Percentiles rank a stretch among this genome's conserved stretches.
phyloP scores from a whole-genome alignment of 2,329 filamentous ascomycete species.

The Diplodia seriata region DNA sequence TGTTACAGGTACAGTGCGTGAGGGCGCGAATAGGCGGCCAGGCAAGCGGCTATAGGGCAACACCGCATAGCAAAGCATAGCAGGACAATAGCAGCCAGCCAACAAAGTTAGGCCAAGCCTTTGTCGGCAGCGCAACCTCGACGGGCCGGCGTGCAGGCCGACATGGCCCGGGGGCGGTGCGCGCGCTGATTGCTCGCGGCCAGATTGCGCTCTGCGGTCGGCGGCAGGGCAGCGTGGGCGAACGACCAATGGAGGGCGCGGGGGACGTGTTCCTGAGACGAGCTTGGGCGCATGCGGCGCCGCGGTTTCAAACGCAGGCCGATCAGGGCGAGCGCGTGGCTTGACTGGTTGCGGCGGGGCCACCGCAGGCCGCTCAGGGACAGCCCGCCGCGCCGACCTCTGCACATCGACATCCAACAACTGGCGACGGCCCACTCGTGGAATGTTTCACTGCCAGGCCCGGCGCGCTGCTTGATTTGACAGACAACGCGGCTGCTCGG shows the following conservation, averaged over 20 bases:
- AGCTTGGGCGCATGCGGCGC: constrained; percentile 10
- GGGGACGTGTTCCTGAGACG: constrained; percentile 25
- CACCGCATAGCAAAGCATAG: constrained; percentile 9
- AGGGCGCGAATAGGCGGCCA: constrained; percentile 10
- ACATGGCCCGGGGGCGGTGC: constrained; percentile 3
- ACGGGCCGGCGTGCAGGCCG: constrained; percentile 8
- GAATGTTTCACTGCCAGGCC: constrained; percentile 31
- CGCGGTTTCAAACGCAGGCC: constrained; percentile 23
- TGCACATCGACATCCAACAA: constrained; percentile 26
- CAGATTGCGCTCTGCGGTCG: constrained; percentile 21
- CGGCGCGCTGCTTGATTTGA: constrained; percentile 4
- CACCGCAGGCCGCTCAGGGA: constrained; percentile 3
- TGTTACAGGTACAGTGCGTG: constrained; percentile 1
- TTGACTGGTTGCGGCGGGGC: constrained; percentile 8
- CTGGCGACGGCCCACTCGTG: constrained; percentile 18
- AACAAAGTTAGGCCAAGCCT: constrained; percentile 25
- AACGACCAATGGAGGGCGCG: constrained; percentile 16
- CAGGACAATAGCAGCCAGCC: constrained; percentile 26
- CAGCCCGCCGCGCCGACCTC: constrained; percentile 17
- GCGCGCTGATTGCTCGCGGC: constrained; percentile 7
- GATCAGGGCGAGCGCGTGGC: constrained; percentile 23
- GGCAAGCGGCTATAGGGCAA: constrained; percentile 4
- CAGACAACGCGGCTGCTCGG: constrained; percentile 6
- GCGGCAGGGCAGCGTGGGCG: constrained; percentile 1
- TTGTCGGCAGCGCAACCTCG: constrained; percentile 10